Evolutionary conservation across 1,139 yeast species (phyloP), one percentile per base, ranked within the genome.

Genomic region (Geotrichum bryndzae): DNA sequence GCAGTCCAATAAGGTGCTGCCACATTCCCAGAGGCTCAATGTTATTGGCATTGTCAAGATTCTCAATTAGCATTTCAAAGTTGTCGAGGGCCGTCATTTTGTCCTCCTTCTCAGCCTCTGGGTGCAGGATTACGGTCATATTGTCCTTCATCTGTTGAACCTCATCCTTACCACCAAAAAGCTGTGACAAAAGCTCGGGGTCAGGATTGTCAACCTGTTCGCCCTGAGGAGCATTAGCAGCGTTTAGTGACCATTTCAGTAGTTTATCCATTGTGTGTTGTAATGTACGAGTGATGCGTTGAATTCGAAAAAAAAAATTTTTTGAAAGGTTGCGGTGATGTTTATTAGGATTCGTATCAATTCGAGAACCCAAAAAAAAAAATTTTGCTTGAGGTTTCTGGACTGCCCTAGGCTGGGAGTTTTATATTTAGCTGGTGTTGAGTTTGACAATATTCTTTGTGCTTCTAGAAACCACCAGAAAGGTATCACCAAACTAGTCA

Each of bases 11-110:
- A 56, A 91, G 73, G 5, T 84, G 80, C 15, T 82, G 84, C 99
- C 98, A 95, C 67, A 92, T 80, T 65, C 84, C 83, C 79, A 91
- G 74, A 68, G 88, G 88, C 67, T 88, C 94, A 66, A 94, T 87
- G 70, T 90, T 91, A 74, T 94, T 92, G 29, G 99, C 98, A 73
- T 94, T 94, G 74, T 94, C 99, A 67, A 94, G 76, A 71, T 91
- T 91, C 73, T 94, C 99, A 64, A 94, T 88, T 63, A 94, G 80
- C 95, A 92, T 90, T 73, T 94, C 97, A 70, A 92, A 87, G 73
- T 91, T 90, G 66, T 94, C 98, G 65, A 92, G 82, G 0, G 98
- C 97, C 18, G 84, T 82, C 63, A 86, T 80, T 68, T 86, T 86
- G 69, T 82, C 81, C 25, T 67, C 65, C 31, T 60, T 60, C 2